Conservation (phyloP, 495 filamentous ascomycete species). For the Hypomontagnella monticulosa region DNA sequence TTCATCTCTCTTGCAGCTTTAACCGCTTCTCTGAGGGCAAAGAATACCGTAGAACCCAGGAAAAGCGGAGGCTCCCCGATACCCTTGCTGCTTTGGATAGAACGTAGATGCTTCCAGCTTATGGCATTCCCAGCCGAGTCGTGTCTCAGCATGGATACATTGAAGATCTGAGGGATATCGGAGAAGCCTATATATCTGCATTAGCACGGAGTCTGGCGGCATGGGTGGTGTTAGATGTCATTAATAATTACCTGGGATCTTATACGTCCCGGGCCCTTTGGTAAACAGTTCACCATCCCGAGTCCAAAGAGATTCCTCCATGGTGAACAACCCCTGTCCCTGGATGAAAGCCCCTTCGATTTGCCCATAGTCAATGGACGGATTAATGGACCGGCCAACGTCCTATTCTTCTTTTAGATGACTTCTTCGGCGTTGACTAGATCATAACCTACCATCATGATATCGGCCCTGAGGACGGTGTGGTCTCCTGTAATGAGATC, state of each 20-base stretch:
- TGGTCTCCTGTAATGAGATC: conserved; percentile 88
- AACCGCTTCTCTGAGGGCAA: conserved; percentile 77
- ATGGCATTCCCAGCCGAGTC: conserved; percentile 68
- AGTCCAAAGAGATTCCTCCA: conserved; percentile 84
- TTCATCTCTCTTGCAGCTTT: conserved; percentile 71
- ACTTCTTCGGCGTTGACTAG: neutral
- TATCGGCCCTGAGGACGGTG: conserved; percentile 80
- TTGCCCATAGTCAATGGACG: conserved; percentile 87
- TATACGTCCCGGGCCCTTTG: conserved; percentile 79
- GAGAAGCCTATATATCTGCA: conserved; percentile 61
- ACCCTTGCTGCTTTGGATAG: conserved; percentile 79
- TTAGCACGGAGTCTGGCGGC: conserved; percentile 5
- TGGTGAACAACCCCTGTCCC: conserved; percentile 86
- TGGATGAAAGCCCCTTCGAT: conserved; percentile 90
- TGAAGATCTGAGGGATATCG: conserved; percentile 86
- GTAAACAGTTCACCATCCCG: conserved; percentile 79
- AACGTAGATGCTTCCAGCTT: conserved; percentile 83
- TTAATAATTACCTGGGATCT: conserved; percentile 67
- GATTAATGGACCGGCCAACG: conserved; percentile 85
- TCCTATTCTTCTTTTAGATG: conserved; percentile 46
- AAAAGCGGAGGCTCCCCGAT: conserved; percentile 86
- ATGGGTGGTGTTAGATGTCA: conserved; percentile 47
- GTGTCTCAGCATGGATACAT: conserved; percentile 73
- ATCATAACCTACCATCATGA: conserved; percentile 73
- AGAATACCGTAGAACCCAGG: conserved; percentile 83